Conservation (phyloP, 345 rosid genomes). For the Populus deltoides region DNA sequence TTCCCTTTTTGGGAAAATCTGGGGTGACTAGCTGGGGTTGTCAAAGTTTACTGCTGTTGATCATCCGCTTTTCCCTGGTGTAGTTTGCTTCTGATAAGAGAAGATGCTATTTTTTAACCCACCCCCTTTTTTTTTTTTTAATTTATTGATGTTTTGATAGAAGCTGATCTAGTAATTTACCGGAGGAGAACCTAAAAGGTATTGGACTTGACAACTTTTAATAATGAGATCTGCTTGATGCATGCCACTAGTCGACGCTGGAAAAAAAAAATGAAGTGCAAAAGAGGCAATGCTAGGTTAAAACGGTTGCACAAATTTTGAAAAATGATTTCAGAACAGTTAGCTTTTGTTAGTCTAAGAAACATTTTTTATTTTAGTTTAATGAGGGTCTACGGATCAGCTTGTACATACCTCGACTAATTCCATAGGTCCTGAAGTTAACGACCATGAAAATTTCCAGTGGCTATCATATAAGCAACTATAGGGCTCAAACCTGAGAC, state of each 20-base stretch:
- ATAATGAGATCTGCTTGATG: too few species aligned
- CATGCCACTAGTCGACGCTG: too few species aligned
- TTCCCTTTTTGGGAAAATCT: neutral
- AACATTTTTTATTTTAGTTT: neutral
- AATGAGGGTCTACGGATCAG: too few species aligned
- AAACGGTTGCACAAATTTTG: constrained; percentile 8
- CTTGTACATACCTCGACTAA: too few species aligned
- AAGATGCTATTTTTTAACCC: neutral
- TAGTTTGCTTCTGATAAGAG: neutral
- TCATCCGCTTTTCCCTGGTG: neutral
- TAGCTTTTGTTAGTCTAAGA: neutral
- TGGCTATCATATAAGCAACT: too few species aligned
- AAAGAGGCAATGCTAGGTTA: neutral
- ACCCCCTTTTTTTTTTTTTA: too few species aligned
- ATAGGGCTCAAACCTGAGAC: too few species aligned
- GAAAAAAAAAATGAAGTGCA: too few species aligned
- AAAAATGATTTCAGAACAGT: neutral
- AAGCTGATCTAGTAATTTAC: neutral
- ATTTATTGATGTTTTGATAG: neutral
- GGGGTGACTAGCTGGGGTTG: neutral
- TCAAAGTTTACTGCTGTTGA: neutral
- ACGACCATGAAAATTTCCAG: too few species aligned
- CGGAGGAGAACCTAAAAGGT: neutral
- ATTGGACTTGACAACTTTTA: neutral
- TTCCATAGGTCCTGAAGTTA: too few species aligned